These are phyloP conservation scores for Chaetomium sp. DNA, from an alignment of 2,329 filamentous ascomycete species.

Conservation along the genomic window DNA sequence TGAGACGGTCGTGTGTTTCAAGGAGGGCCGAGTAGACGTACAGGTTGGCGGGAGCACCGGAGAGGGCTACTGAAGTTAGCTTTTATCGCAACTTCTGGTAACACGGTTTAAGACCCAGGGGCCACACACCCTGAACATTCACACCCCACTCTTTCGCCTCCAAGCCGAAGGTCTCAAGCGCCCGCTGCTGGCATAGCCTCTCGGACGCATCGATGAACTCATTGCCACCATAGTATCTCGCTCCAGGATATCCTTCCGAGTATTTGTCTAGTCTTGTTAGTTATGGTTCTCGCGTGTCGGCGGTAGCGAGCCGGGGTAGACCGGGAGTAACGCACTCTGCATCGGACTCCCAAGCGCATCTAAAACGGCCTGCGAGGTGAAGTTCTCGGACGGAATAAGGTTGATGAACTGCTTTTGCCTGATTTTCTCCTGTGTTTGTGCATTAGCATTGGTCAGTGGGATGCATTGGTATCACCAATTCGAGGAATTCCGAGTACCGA, in stretches of 20 bases:
- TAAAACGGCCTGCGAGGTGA: slow-evolving; percentile 86
- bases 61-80: slow-evolving; percentile 53
- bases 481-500: not conserved
- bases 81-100: slow-evolving; percentile 2
- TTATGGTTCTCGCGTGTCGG: not conserved
- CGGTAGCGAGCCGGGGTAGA: not conserved
- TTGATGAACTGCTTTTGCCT: slow-evolving; percentile 99
- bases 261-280: slow-evolving; percentile 69
- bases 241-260: slow-evolving; percentile 95
- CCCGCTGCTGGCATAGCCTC: slow-evolving; percentile 81
- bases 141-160: slow-evolving; percentile 89
- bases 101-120: not conserved
- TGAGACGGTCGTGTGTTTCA: slow-evolving; percentile 86
- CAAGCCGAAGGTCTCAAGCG: slow-evolving; percentile 78
- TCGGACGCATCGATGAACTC: slow-evolving; percentile 92
- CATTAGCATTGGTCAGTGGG: not conserved
- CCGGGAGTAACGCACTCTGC: slow-evolving; percentile 62
- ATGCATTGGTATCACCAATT: too few species aligned
- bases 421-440: slow-evolving; percentile 69
- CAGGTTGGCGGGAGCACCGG: slow-evolving; percentile 66
- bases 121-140: slow-evolving; percentile 74
- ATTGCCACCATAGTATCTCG: slow-evolving; percentile 94
- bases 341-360: slow-evolving; percentile 90
- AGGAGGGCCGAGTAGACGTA: slow-evolving; percentile 96
- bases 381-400: slow-evolving; percentile 91